Percentiles rank a stretch among this genome's conserved stretches.
phyloP scores from a whole-genome alignment of 768 basidiomycete species.

The Xerocomellus dryophilus region DNA sequence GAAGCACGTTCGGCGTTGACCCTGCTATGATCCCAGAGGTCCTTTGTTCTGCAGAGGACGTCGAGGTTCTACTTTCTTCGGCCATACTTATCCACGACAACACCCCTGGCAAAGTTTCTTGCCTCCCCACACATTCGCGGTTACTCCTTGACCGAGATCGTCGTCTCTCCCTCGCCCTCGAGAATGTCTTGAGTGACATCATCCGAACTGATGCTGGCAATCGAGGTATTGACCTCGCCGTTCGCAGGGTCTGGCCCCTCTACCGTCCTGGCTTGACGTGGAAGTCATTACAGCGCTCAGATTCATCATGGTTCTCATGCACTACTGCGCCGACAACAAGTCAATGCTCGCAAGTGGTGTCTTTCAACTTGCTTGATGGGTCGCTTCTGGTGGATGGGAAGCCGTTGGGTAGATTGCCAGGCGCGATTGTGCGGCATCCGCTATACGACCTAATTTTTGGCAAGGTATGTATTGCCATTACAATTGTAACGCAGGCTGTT shows the following conservation, averaged over 20 bases:
- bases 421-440: slow-evolving; percentile 25
- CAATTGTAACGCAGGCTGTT: not conserved
- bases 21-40: not conserved
- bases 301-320: slow-evolving; percentile 20
- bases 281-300: slow-evolving; percentile 8
- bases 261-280: slow-evolving; percentile 29
- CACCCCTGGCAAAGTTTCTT: slow-evolving; percentile 10
- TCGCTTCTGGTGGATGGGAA: slow-evolving; percentile 24
- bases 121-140: slow-evolving; percentile 4
- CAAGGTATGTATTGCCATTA: slow-evolving; percentile 22
- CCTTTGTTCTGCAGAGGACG: slow-evolving; percentile 23
- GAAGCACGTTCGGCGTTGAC: slow-evolving; percentile 31
- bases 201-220: not conserved
- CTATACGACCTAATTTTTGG: slow-evolving; percentile 32
- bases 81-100: slow-evolving; percentile 33
- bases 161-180: slow-evolving; percentile 31
- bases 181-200: slow-evolving; percentile 14
- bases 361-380: slow-evolving; percentile 38
- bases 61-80: slow-evolving; percentile 33
- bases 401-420: slow-evolving; percentile 37
- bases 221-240: slow-evolving; percentile 17
- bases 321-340: slow-evolving; percentile 3
- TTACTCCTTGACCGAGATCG: slow-evolving; percentile 30
- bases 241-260: slow-evolving; percentile 28
- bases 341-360: slow-evolving; percentile 29